phyloP scores from a whole-genome alignment of 2,329 filamentous ascomycete species.

The Sarocladium kiliense region DNA sequence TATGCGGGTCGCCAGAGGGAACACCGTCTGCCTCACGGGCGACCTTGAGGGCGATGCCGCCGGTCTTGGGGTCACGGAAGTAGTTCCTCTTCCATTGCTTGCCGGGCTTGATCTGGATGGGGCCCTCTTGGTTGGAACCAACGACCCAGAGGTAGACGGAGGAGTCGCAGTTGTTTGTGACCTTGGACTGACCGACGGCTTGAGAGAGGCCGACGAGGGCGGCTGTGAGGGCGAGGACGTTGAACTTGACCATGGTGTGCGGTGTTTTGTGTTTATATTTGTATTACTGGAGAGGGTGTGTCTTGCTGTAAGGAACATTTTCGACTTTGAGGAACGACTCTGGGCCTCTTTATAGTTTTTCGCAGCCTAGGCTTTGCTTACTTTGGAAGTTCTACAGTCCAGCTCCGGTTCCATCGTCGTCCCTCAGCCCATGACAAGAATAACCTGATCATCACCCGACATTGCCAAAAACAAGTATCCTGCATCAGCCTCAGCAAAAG shows the following conservation, averaged over 20 bases:
- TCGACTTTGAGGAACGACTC: background rate
- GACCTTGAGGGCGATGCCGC: slow-evolving; percentile 36
- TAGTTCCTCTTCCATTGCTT: background rate
- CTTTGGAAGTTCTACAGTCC: background rate
- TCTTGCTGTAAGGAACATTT: background rate
- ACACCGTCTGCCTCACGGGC: slow-evolving; percentile 40
- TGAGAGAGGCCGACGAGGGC: slow-evolving; percentile 6
- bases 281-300: background rate
- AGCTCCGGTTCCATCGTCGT: background rate
- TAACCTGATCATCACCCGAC: background rate
- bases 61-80: slow-evolving; percentile 26
- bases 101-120: background rate
- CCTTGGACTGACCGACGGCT: background rate
- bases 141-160: slow-evolving; percentile 8
- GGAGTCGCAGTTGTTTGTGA: slow-evolving; percentile 8
- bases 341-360: background rate
- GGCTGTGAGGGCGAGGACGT: slow-evolving; percentile 3
- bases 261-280: background rate
- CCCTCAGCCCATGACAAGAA: background rate
- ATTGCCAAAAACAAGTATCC: background rate
- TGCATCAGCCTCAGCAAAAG: background rate
- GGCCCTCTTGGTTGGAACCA: background rate
- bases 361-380: background rate
- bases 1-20: slow-evolving; percentile 33
- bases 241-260: slow-evolving; percentile 3